Evolutionary conservation across 2,329 filamentous ascomycete genomes (phyloP), one percentile per base, ranked within the genome.

Genomic region (Aaosphaeria arxii): DNA sequence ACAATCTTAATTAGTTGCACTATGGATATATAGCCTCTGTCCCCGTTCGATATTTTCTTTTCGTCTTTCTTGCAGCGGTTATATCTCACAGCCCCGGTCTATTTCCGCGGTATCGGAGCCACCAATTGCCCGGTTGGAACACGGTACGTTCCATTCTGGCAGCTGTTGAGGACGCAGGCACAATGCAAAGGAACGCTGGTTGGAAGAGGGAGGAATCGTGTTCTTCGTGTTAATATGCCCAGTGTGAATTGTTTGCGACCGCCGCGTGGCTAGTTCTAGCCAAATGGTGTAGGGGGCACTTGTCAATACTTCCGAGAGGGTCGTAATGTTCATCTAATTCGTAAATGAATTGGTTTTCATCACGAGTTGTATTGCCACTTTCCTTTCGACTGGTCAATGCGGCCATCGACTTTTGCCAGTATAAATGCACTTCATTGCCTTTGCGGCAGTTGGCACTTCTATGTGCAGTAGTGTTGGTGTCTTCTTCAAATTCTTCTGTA

Each of bases 271-370:
- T 9, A n/a, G 49, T 42, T 58, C 55, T 61, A 49, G 53, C 48
- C 54, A 42, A 42, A 9, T 36, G 9, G 33, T 36, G 33, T 36
- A 9, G n/a, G 43, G 44, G 44, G 46, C 47, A 54, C 46, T 40
- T 46, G 51, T 47, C 39, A 49, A 47, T 50, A 33, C 42, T 49
- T 54, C 49, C 48, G 45, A 59, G 52, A 40, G 39, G 53, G 49
- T 52, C 30, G 40, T 40, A n/a, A 36, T 13, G 13, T 46, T 64
- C 57, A 64, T 67, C 49, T 65, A 65, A 56, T 55, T 50, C 5
- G 50, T n/a, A 65, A 64, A 65, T 67, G 60, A 64, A 63, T 52
- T 48, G 48, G 53, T 51, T 49, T 52, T 53, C 50, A 52, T 52
- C 51, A 51, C 48, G 51, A 55, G 48, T 30, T 30, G 42, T 49